phyloP scores from a whole-genome alignment of 192 early-diverging fungal genomes.

The Kappamyces sp. region DNA sequence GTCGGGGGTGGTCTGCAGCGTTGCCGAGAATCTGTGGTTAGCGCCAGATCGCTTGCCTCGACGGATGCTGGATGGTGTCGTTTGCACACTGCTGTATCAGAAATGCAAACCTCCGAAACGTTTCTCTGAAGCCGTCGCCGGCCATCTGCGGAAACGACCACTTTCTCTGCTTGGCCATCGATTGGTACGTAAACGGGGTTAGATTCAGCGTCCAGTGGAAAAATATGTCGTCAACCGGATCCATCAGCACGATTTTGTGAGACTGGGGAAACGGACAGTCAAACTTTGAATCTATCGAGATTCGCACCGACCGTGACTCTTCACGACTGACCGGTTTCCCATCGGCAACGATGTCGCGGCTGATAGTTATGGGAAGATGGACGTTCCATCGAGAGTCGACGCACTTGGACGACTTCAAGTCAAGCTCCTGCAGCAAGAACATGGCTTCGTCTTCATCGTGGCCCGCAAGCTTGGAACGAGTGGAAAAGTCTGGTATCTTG shows the following conservation, averaged over 20 bases:
- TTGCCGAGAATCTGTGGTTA: conserved; percentile 2
- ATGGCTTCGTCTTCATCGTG: neutral
- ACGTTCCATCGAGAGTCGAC: conserved; percentile 3
- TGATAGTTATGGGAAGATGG: conserved; percentile 4
- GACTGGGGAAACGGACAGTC: conserved; percentile 6
- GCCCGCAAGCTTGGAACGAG: neutral
- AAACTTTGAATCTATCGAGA: conserved; percentile 10
- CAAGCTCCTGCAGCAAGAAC: neutral
- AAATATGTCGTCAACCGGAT: conserved; percentile 15
- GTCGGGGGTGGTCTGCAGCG: neutral
- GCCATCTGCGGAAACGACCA: neutral
- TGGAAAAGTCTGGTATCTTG: neutral
- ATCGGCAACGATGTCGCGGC: neutral
- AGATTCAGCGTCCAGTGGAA: conserved; percentile 18
- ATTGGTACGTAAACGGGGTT: conserved; percentile 4
- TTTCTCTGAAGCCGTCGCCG: conserved; percentile 8
- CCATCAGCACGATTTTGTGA: conserved; percentile 13
- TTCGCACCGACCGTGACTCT: neutral
- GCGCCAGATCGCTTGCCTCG: too few species aligned
- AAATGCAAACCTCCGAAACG: conserved; percentile 13
- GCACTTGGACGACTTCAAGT: neutral
- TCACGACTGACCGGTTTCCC: neutral
- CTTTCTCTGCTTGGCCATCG: conserved; percentile 3
- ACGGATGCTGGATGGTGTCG: neutral
- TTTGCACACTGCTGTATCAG: neutral